Percentiles rank a stretch among this genome's conserved stretches.
These are phyloP conservation scores for Corynespora cassiicola DNA, from an alignment of 2,329 filamentous ascomycete genomes.

Conservation along the genomic window DNA sequence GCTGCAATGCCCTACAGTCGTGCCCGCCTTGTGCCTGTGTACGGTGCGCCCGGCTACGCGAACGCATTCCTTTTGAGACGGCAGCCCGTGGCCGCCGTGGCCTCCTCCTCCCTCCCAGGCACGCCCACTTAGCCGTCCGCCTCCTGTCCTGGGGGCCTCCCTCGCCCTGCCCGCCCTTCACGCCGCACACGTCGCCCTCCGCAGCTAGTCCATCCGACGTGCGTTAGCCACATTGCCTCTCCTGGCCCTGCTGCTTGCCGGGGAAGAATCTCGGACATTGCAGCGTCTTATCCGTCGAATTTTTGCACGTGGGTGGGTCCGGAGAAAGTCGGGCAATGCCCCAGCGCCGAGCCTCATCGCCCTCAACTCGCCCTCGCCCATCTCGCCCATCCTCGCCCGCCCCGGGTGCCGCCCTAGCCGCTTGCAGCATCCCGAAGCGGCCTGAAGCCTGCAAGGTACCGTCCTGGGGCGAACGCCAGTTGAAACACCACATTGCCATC, in stretches of 20 bases:
- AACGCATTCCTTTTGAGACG: conserved; percentile 5
- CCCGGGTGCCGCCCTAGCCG: conserved; percentile 24
- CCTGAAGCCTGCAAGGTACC: conserved; percentile 27
- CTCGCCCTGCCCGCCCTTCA: not conserved
- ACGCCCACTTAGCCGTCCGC: no score
- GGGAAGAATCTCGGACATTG: no score
- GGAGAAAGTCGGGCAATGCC: conserved; percentile 27
- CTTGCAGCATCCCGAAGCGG: conserved; percentile 20
- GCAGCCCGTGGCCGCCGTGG: conserved; percentile 1
- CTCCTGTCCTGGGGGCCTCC: conserved; percentile 1
- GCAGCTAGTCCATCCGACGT: not conserved
- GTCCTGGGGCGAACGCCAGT: conserved; percentile 14
- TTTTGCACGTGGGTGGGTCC: conserved; percentile 25
- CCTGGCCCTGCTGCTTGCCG: not conserved
- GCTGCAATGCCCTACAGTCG: not conserved
- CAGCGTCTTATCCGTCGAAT: no score
- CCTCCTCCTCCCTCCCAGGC: no score
- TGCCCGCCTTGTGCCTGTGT: conserved; percentile 4
- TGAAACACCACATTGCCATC: conserved; percentile 11
- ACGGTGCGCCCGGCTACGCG: conserved; percentile 11
- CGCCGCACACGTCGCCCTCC: conserved; percentile 1
- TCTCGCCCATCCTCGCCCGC: no score
- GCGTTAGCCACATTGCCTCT: not conserved
- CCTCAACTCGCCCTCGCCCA: no score
- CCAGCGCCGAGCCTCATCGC: conserved; percentile 18